These are phyloP conservation scores for Secale cereale DNA, from an alignment of 176 grass and related monocot genomes.

Conservation along the genomic window DNA sequence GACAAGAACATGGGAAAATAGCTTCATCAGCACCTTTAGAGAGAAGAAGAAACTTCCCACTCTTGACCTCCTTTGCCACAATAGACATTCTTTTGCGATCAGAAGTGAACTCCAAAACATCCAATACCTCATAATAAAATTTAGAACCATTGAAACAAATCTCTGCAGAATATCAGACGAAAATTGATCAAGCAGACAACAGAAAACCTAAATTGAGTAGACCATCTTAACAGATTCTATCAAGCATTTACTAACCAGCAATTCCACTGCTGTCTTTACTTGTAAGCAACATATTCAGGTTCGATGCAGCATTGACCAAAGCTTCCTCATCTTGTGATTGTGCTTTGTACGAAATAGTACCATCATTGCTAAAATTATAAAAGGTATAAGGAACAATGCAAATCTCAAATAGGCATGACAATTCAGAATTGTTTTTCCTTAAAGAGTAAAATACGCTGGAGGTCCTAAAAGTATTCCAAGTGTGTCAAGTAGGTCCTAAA, in stretches of 20 bases:
- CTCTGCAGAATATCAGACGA: slow-evolving; percentile 41
- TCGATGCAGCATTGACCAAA: slow-evolving; percentile 74
- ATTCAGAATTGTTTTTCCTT: background rate
- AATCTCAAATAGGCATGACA: background rate
- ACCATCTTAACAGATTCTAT: slow-evolving; percentile 13
- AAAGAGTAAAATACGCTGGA: no score
- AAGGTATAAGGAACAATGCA: slow-evolving; percentile 24
- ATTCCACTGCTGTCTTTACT: slow-evolving; percentile 53
- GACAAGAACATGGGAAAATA: slow-evolving; percentile 52
- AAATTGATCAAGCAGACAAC: slow-evolving; percentile 13
- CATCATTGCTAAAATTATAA: slow-evolving; percentile 44
- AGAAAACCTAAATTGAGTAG: background rate
- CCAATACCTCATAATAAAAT: slow-evolving; percentile 65
- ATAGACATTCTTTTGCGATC: slow-evolving; percentile 96
- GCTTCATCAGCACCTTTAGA: slow-evolving; percentile 96
- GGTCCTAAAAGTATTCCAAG: no score
- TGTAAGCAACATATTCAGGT: slow-evolving; percentile 75
- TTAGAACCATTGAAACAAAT: slow-evolving; percentile 59
- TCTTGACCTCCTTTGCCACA: slow-evolving; percentile 56
- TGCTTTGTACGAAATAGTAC: slow-evolving; percentile 73
- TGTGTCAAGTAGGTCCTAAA: no score
- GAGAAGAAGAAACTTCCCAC: slow-evolving; percentile 68
- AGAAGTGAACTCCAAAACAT: slow-evolving; percentile 91
- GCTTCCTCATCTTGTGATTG: slow-evolving; percentile 99
- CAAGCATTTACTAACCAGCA: slow-evolving; percentile 53